Percentiles rank a stretch among this genome's conserved stretches.
Evolutionary conservation across 2,329 filamentous ascomycete genomes (phyloP).

Genomic region (Trichoderma gracile): DNA sequence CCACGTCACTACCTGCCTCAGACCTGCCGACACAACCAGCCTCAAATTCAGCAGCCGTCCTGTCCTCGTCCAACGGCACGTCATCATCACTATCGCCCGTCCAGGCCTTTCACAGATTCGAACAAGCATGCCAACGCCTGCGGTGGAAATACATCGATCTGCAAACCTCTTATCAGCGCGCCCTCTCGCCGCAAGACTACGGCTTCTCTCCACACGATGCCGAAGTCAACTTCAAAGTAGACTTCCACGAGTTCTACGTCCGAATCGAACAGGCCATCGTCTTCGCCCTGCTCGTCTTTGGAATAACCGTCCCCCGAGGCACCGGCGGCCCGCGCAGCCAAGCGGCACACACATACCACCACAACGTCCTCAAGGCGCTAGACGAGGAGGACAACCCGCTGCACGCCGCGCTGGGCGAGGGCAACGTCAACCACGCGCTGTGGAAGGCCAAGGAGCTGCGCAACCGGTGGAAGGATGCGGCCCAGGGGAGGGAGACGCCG

Average conservation of each 20-base stretch:
- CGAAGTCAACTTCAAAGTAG: slow-evolving; percentile 73
- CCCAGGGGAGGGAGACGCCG: slow-evolving; percentile 45
- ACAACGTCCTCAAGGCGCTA: slow-evolving; percentile 66
- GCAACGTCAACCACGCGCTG: slow-evolving; percentile 59
- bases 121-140: slow-evolving; percentile 60
- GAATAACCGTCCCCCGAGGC: slow-evolving; percentile 49
- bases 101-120: slow-evolving; percentile 57
- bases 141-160: slow-evolving; percentile 66
- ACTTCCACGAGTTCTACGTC: slow-evolving; percentile 76
- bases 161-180: slow-evolving; percentile 56
- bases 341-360: slow-evolving; percentile 62
- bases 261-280: slow-evolving; percentile 71
- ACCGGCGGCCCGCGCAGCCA: slow-evolving; percentile 8
- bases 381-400: slow-evolving; percentile 60
- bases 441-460: slow-evolving; percentile 67
- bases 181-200: slow-evolving; percentile 42
- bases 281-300: slow-evolving; percentile 64
- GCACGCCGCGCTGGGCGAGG: slow-evolving; percentile 54
- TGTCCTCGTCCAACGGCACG: slow-evolving; percentile 27
- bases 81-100: slow-evolving; percentile 31
- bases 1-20: neutral
- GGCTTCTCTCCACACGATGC: slow-evolving; percentile 47
- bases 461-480: slow-evolving; percentile 71
- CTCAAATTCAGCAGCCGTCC: slow-evolving; percentile 4
- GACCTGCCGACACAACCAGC: neutral